Conservation (phyloP, 495 filamentous ascomycete genomes). For the Thermothielavioides terrestris region DNA sequence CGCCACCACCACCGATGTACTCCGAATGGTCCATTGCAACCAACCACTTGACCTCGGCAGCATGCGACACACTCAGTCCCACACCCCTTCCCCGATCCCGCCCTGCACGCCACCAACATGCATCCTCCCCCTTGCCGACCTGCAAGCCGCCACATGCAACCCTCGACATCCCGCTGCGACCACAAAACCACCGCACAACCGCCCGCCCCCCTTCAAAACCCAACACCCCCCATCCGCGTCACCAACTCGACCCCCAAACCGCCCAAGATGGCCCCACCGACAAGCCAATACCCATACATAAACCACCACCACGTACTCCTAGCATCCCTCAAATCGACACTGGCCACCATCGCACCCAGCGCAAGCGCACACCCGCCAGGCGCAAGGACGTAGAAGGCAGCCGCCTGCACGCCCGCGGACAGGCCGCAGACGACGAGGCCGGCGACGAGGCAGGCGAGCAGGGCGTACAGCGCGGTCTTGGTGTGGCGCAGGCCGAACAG, state of each 20-base stretch:
- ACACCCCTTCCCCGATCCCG: too few relatives aligned
- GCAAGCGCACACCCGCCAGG: slow-evolving; percentile 22
- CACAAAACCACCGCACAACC: too few relatives aligned
- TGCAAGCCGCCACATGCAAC: too few relatives aligned
- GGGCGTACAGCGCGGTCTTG: slow-evolving; percentile 22
- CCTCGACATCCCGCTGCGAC: too few relatives aligned
- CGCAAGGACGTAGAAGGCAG: slow-evolving; percentile 22
- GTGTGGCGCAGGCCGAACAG: slow-evolving; percentile 16
- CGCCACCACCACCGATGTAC: too few relatives aligned
- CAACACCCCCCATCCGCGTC: too few relatives aligned
- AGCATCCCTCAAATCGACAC: slow-evolving; percentile 30
- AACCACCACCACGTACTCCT: slow-evolving; percentile 38
- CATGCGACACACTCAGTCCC: too few relatives aligned
- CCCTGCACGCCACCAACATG: too few relatives aligned
- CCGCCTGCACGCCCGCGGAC: slow-evolving; percentile 8
- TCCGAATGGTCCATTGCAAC: too few relatives aligned
- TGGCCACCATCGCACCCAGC: slow-evolving; percentile 29
- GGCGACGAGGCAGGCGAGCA: slow-evolving; percentile 11
- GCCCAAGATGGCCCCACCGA: slow-evolving; percentile 7
- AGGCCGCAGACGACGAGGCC: slow-evolving; percentile 6
- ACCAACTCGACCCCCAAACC: neutral
- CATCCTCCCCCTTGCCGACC: too few relatives aligned
- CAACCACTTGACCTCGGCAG: too few relatives aligned
- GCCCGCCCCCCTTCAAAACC: too few relatives aligned
- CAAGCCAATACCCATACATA: slow-evolving; percentile 28